Evolutionary conservation across 2,329 filamentous ascomycete species (phyloP).

Genomic region (Ceratocystis colombiana): DNA sequence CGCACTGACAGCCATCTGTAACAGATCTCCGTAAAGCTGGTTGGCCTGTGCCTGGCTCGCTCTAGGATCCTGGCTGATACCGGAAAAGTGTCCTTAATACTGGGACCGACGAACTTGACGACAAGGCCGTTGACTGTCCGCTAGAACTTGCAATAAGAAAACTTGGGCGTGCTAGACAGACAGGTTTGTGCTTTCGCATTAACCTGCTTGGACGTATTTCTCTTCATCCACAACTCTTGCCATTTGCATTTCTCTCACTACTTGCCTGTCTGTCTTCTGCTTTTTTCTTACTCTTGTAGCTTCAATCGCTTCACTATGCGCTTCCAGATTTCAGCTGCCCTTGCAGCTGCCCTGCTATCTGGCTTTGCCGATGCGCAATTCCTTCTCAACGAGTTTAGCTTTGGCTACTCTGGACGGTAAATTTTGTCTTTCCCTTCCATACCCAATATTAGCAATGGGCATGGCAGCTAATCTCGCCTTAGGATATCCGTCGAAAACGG

Average conservation of each 20-base stretch:
- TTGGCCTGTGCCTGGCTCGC: constrained; percentile 7
- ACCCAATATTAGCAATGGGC: no score
- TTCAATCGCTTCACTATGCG: constrained; percentile 19
- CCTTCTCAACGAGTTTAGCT: constrained; percentile 64
- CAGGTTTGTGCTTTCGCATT: neutral
- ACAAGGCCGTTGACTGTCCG: neutral
- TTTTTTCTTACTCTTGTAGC: neutral
- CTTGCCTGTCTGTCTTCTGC: neutral
- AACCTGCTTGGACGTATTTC: neutral
- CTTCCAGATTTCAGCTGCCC: constrained; percentile 23
- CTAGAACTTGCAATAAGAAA: neutral
- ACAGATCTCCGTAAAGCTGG: neutral
- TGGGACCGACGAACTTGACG: constrained; percentile 2
- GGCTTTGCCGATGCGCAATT: constrained; percentile 51
- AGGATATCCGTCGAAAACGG: constrained; percentile 54
- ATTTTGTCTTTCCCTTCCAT: neutral
- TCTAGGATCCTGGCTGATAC: constrained; percentile 20
- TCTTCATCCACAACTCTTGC: neutral
- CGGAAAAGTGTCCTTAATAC: constrained; percentile 26
- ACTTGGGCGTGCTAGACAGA: constrained; percentile 3
- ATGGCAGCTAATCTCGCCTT: constrained; percentile 20
- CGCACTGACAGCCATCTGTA: constrained; percentile 5
- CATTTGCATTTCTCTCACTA: neutral
- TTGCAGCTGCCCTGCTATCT: constrained; percentile 22
- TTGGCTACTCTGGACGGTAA: constrained; percentile 59